These are phyloP conservation scores for Aureobasidium sp. DNA, from an alignment of 2,329 filamentous ascomycete species.

Conservation along the genomic window DNA sequence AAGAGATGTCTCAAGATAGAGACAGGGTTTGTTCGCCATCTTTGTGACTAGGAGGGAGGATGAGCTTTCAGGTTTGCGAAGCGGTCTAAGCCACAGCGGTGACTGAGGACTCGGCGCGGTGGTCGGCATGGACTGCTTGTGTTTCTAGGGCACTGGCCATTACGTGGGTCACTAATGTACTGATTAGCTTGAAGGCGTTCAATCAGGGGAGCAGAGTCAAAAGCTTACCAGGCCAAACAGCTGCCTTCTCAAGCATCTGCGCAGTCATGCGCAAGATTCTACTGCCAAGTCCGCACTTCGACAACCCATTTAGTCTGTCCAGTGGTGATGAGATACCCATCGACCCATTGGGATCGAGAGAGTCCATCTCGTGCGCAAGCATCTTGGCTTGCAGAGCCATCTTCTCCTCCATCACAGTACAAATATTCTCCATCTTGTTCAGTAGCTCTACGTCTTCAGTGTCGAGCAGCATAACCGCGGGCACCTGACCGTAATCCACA, in stretches of 20 bases:
- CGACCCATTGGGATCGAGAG: conserved; percentile 45
- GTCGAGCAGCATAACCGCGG: conserved; percentile 82
- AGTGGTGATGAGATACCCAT: conserved; percentile 35
- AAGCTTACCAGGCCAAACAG: conserved; percentile 79
- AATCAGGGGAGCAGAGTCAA: conserved; percentile 18
- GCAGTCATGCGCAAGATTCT: conserved; percentile 80
- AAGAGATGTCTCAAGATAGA: neutral
- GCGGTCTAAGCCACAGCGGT: neutral
- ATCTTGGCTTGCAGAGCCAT: conserved; percentile 51
- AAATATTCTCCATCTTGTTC: conserved; percentile 71
- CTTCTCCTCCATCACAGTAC: conserved; percentile 71
- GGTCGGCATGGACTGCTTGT: conserved; percentile 57
- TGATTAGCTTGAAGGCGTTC: conserved; percentile 4
- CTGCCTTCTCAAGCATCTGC: conserved; percentile 78
- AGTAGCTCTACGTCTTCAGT: conserved; percentile 85
- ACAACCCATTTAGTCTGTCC: conserved; percentile 48
- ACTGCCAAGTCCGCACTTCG: conserved; percentile 65
- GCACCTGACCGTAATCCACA: conserved; percentile 71
- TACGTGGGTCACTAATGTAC: conserved; percentile 55
- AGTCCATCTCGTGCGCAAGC: conserved; percentile 45
- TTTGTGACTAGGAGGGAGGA: neutral
- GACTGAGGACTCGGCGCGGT: conserved; percentile 48
- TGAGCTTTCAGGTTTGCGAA: no score
- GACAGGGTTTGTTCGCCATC: neutral
- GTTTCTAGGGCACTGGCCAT: conserved; percentile 60